Base-by-base conservation (phyloP, 352 stramenopile genomes). In the Globisporangium nunn region DNA sequence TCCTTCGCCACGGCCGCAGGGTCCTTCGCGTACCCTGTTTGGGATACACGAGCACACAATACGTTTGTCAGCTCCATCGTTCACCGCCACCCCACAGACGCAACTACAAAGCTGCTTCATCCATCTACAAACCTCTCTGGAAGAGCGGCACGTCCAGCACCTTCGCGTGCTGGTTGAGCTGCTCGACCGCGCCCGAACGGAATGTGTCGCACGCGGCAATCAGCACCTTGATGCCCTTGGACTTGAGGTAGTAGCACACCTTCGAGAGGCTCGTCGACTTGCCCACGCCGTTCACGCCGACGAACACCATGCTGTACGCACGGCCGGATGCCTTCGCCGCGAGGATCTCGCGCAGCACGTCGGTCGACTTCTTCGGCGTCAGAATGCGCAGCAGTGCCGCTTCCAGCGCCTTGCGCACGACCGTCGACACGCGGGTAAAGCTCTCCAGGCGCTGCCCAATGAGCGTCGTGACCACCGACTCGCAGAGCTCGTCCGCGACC, bases 201-300 rank as follows among this genome's bases (percentile, higher is more conserved):
- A 99, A 99, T 2, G 97, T 99, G 75, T 99, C 97, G 61, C 97
- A 99, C 2, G 97, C 97, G 47, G 96, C 96, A 37, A 99, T 93
- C 61, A 99, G 78, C 31, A 97, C 84, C 49, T 97, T 96, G 56
- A 98, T 78, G 45, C 95, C 96, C 67, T 98, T 98, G 12, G 87
- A 91, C 72, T 99, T 98, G 46, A 99, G 84, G 71, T 99, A 99
- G 78, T 99, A 99, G 58, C 93, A 97, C 57, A 99, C 91, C 71
- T 99, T 99, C 51, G 96, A 97, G 45, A 99, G 74, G 58, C 86
- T 98, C 6, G 97, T 99, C n/a, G 89, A 98, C 74, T 99, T 99
- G 59, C 96, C 96, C 47, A 99, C 94, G 52, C 97, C 97, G 71
- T 99, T 99, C 37, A 99, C 97, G 37, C 97, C 97, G 15, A 98